Evolutionary conservation across 495 filamentous ascomycete genomes (phyloP).

Genomic region (Hypoxylon subgilvum): DNA sequence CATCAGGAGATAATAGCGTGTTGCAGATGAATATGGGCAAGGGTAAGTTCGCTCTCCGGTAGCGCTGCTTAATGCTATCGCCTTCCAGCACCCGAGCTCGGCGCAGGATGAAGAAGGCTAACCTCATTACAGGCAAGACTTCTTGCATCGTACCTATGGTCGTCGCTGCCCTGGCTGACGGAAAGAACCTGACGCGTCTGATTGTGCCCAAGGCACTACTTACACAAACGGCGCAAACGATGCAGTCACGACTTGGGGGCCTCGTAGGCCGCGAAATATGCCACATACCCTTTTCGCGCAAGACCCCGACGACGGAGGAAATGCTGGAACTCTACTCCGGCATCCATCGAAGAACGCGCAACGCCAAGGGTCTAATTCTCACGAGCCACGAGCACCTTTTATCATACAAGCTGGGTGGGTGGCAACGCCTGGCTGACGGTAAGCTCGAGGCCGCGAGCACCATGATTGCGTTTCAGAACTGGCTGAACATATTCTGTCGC

Average conservation of each 20-base stretch:
- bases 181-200: conserved; percentile 50
- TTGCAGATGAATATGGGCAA: conserved; percentile 63
- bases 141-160: conserved; percentile 64
- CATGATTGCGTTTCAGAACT: conserved; percentile 55
- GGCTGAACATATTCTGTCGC: conserved; percentile 51
- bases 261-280: conserved; percentile 53
- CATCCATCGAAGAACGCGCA: conserved; percentile 45
- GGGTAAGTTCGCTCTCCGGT: conserved; percentile 40
- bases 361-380: conserved; percentile 50
- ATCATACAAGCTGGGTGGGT: conserved; percentile 59
- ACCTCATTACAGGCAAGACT: conserved; percentile 49
- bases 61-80: too few relatives aligned
- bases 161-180: conserved; percentile 54
- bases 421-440: conserved; percentile 52
- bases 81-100: not conserved
- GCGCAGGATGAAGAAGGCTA: not conserved
- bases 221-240: conserved; percentile 56
- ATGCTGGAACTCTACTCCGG: conserved; percentile 44
- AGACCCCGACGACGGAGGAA: conserved; percentile 41
- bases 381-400: conserved; percentile 59
- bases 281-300: conserved; percentile 60
- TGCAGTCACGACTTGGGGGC: conserved; percentile 55
- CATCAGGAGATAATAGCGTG: conserved; percentile 55
- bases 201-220: conserved; percentile 60
- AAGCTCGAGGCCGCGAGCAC: conserved; percentile 44